Evolutionary conservation across 2,329 filamentous ascomycete species (phyloP), one percentile per base, ranked within the genome.

Genomic region (Ophiostoma triangulosporum): DNA sequence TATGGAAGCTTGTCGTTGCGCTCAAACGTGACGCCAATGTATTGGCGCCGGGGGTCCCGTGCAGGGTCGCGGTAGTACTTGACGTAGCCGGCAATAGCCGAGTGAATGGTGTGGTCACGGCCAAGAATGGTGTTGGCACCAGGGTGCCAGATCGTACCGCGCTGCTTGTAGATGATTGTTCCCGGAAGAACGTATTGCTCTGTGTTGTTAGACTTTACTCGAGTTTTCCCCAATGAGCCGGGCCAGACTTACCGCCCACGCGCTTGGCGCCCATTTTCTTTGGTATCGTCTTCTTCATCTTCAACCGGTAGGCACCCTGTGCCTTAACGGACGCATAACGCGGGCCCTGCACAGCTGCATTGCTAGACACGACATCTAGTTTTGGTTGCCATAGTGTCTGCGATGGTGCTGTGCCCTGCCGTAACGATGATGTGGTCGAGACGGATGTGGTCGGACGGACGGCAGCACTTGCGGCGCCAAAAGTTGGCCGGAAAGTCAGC

Each of bases 151-250:
- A 83, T 80, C 4, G 93, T 94, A 62, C 93, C 93, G 63, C 91
- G 84, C 70, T 98, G 93, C 66, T 88, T 89, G 79, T 93, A 98
- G 70, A 98, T 86, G 69, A 98, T 98, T 73, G 95, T 97, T 53
- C 93, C 93, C 4, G 90, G 86, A 55, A 95, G 85, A 33, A 98
- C 93, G 68, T 84, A 95, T 73, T 96, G 86, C 66, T 91, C 86
- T 90, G 64, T 3, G 5, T 1, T 9, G 35, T 11, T 12, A 43
- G n/a, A 15, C n/a, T n/a, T n/a, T n/a, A n/a, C n/a, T n/a, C n/a
- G n/a, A n/a, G n/a, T n/a, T n/a, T n/a, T n/a, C n/a, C n/a, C n/a
- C n/a, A n/a, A n/a, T n/a, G n/a, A n/a, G n/a, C n/a, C n/a, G n/a
- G n/a, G n/a, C n/a, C 4, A 29, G n/a, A 72, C 79, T 43, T 74